Conservation (phyloP, 2,329 filamentous ascomycete genomes). For the Aspergillus quadrilineatus region DNA sequence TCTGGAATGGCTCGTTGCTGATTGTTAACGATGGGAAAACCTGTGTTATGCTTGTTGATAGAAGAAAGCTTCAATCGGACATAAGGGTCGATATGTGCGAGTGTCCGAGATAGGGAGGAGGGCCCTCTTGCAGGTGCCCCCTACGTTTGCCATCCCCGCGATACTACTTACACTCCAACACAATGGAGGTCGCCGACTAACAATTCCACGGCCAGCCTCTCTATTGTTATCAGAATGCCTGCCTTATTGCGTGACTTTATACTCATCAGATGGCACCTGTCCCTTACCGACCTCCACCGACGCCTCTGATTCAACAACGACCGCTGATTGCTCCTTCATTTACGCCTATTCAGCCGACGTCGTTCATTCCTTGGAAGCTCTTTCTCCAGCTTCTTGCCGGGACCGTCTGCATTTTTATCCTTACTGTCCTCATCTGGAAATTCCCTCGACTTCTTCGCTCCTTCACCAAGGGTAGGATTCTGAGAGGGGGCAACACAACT, state of each 20-base stretch:
- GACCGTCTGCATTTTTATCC: constrained; percentile 39
- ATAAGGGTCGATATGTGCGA: background rate
- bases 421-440: constrained; percentile 42
- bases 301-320: constrained; percentile 25
- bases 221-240: constrained; percentile 26
- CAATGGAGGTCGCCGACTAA: background rate
- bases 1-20: no score
- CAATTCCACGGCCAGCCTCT: background rate
- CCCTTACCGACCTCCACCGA: constrained; percentile 26
- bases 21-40: no score
- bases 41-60: no score
- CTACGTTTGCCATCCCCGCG: background rate
- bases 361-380: constrained; percentile 30
- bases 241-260: constrained; percentile 7
- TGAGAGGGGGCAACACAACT: constrained; percentile 31
- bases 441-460: constrained; percentile 36
- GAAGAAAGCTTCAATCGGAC: background rate
- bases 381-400: constrained; percentile 37
- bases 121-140: background rate
- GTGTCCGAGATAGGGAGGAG: background rate
- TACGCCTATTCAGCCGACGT: constrained; percentile 23
- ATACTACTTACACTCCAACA: background rate
- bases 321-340: constrained; percentile 25
- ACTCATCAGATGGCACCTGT: constrained; percentile 32
- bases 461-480: constrained; percentile 36